Evolutionary conservation across 2,329 filamentous ascomycete genomes (phyloP).

Genomic region (Fusarium lyarnte): DNA sequence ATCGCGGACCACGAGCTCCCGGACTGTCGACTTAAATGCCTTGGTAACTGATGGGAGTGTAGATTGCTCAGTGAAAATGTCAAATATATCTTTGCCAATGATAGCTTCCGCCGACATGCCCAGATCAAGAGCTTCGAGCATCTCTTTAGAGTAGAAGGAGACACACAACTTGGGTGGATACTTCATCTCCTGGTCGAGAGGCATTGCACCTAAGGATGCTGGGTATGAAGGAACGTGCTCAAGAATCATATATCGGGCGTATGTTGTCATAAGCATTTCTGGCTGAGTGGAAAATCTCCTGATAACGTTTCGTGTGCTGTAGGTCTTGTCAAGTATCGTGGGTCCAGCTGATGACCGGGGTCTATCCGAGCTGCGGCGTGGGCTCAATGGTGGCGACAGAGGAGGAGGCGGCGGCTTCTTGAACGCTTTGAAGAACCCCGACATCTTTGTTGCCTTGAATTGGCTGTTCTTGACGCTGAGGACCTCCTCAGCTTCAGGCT

Average conservation of each 20-base stretch:
- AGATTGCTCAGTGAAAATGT: slow-evolving; percentile 60
- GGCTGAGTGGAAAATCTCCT: slow-evolving; percentile 34
- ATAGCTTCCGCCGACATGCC: slow-evolving; percentile 49
- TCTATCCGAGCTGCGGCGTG: slow-evolving; percentile 40
- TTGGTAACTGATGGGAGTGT: slow-evolving; percentile 55
- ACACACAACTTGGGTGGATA: slow-evolving; percentile 51
- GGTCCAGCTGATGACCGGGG: slow-evolving; percentile 39
- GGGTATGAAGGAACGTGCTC: slow-evolving; percentile 42
- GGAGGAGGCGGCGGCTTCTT: slow-evolving; percentile 39
- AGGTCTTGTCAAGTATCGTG: slow-evolving; percentile 36
- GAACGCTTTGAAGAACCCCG: slow-evolving; percentile 49
- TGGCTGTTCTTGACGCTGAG: slow-evolving; percentile 36
- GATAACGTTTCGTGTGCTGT: slow-evolving; percentile 41
- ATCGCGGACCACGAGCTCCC: slow-evolving; percentile 49
- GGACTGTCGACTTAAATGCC: slow-evolving; percentile 56
- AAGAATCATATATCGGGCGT: slow-evolving; percentile 47
- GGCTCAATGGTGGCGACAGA: slow-evolving; percentile 39
- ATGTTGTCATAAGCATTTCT: slow-evolving; percentile 40
- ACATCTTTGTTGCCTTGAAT: slow-evolving; percentile 42
- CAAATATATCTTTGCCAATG: slow-evolving; percentile 62
- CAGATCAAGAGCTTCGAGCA: slow-evolving; percentile 59
- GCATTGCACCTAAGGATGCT: slow-evolving; percentile 36
- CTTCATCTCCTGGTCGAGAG: slow-evolving; percentile 42
- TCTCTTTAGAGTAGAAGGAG: slow-evolving; percentile 57
- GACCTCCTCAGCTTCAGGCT: slow-evolving; percentile 43